Conservation (phyloP, 768 basidiomycete genomes). For the Mycena floridula region DNA sequence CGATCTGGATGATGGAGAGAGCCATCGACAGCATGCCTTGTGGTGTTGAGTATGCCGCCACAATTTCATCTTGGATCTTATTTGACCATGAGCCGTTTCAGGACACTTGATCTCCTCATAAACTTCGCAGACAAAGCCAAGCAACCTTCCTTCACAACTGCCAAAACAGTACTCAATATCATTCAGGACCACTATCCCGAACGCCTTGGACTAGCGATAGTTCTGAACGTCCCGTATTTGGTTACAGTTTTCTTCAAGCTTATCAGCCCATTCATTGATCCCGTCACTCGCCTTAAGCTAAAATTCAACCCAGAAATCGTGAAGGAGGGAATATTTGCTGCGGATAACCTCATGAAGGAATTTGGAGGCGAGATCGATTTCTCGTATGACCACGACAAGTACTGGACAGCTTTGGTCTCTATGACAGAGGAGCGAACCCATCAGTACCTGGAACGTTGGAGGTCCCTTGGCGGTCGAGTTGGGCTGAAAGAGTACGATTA, state of each 20-base stretch:
- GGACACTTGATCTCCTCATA: conserved; percentile 65
- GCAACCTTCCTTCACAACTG: conserved; percentile 36
- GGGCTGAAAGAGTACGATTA: conserved; percentile 80
- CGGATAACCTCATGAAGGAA: conserved; percentile 64
- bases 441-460: conserved; percentile 57
- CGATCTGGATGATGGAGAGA: conserved; percentile 75
- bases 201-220: conserved; percentile 67
- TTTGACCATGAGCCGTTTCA: conserved; percentile 17
- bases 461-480: conserved; percentile 55
- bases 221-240: conserved; percentile 79
- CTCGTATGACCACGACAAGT: conserved; percentile 66
- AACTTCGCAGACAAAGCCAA: conserved; percentile 74
- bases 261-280: conserved; percentile 79
- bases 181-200: conserved; percentile 85
- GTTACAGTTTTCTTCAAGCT: conserved; percentile 71
- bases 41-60: conserved; percentile 66
- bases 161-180: conserved; percentile 50
- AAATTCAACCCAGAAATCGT: conserved; percentile 68
- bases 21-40: conserved; percentile 72
- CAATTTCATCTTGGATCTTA: neutral
- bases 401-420: conserved; percentile 62
- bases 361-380: conserved; percentile 70
- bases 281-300: conserved; percentile 69
- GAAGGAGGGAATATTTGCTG: conserved; percentile 59
- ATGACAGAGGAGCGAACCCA: conserved; percentile 42